Conservation (phyloP, 306 rosid genomes). For the Coriaria nepalensis region DNA sequence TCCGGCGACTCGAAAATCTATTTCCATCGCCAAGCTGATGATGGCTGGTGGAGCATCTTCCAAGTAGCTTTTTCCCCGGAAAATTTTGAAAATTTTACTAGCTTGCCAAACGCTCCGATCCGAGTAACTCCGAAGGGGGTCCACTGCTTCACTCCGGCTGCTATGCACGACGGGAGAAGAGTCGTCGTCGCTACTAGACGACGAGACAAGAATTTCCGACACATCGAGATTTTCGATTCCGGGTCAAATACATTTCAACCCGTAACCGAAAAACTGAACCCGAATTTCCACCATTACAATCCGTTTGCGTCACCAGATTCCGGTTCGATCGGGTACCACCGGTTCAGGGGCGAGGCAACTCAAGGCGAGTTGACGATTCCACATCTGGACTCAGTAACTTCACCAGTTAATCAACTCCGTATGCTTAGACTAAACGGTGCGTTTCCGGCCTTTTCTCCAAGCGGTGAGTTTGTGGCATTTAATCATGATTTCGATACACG, state of each 20-base stretch:
- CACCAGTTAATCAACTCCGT: conserved; percentile 30
- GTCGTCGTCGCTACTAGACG: conserved; percentile 71
- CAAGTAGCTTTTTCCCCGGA: conserved; percentile 27
- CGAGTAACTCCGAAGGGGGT: conserved; percentile 63
- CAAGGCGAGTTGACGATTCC: conserved; percentile 46
- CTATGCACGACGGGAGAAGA: conserved; percentile 39
- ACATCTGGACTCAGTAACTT: conserved; percentile 27
- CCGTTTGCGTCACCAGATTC: conserved; percentile 64
- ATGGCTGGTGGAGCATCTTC: conserved; percentile 88
- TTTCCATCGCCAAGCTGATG: conserved; percentile 51
- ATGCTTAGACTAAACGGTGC: conserved; percentile 45
- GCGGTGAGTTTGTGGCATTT: conserved; percentile 38
- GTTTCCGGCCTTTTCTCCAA: conserved; percentile 56
- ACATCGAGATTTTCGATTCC: conserved; percentile 49
- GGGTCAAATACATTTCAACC: conserved; percentile 26
- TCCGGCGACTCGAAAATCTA: conserved; percentile 41
- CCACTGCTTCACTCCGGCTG: conserved; percentile 79
- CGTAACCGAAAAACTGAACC: conserved; percentile 35
- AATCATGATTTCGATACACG: conserved; percentile 18
- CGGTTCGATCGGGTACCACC: conserved; percentile 53
- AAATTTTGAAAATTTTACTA: conserved; percentile 3
- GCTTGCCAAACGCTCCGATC: conserved; percentile 9
- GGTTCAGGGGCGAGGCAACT: conserved; percentile 52
- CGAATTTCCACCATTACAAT: conserved; percentile 60
- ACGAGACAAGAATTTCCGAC: conserved; percentile 27